Evolutionary conservation across 2,329 filamentous ascomycete genomes (phyloP), one percentile per base, ranked within the genome.

Genomic region (Monilinia polystroma): DNA sequence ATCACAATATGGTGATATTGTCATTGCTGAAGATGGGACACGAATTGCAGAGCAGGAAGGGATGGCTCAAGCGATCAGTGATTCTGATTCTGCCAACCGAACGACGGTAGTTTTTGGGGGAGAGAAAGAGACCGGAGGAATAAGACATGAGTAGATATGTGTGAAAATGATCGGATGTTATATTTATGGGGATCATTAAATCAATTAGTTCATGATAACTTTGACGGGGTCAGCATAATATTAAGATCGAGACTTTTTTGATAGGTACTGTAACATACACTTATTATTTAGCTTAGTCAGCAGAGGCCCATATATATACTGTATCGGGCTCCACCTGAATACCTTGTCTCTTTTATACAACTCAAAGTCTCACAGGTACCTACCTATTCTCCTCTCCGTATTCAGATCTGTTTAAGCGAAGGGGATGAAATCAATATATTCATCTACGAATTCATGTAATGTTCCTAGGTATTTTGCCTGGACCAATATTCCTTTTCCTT

Each of bases 21-120:
- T 73, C 29, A n/a, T 72, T 38, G 73, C 73, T 18, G 68, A 68
- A 35, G 73, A 73, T 66, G 71, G 73, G 18, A 73, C 72, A n/a
- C 64, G 69, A 41, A 72, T 73, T 60, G 67, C 70, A 10, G 68
- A 73, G 49, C 66, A 68, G 16, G 71, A 68, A 35, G 52, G 52
- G 20, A 45, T 29, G 8, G 62, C 70, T 23, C 65, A 45, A 35
- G 68, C 60, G 5, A 43, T 56, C 23, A 68, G 57, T 53, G 67
- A 69, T 35, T 57, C 41, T 14, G 52, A 55, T 51, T 60, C 58
- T 56, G 35, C 43, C 26, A 35, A 66, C 11, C 51, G 52, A 54
- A 45, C 47, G 23, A 59, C 63, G 4, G 47, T 60, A 23, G 64
- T 51, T 6, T 62, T 54, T 35, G 49, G 29, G 38, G 52, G 58